phyloP scores from a whole-genome alignment of 768 basidiomycete genomes.

The Gymnopilus junonius region DNA sequence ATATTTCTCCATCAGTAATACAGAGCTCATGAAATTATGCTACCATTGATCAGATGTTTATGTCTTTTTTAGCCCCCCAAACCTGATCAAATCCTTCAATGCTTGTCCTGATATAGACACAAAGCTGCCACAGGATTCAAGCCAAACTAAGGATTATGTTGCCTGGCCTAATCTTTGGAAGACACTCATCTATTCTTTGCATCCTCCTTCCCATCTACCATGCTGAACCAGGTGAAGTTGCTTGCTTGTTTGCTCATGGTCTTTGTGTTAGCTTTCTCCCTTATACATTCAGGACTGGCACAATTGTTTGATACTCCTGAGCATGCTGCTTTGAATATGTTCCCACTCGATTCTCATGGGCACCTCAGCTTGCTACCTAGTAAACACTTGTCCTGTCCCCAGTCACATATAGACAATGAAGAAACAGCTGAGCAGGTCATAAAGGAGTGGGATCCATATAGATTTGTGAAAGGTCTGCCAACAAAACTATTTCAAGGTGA shows the following conservation, averaged over 20 bases:
- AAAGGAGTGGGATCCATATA: constrained; percentile 6
- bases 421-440: background rate
- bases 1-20: too few species aligned
- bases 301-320: constrained; percentile 2
- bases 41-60: too few species aligned
- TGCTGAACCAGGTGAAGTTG: constrained; percentile 3
- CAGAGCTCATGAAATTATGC: too few species aligned
- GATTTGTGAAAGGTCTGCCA: constrained; percentile 20
- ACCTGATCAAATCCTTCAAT: background rate
- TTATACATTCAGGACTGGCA: constrained; percentile 1
- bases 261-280: background rate
- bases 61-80: too few species aligned
- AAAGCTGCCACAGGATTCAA: background rate
- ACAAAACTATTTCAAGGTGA: constrained; percentile 24
- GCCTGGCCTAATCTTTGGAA: background rate
- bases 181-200: background rate
- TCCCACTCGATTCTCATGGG: background rate
- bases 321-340: background rate
- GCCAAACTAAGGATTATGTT: background rate
- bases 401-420: background rate
- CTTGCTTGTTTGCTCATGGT: background rate
- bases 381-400: background rate
- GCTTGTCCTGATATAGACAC: background rate
- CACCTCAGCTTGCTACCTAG: background rate
- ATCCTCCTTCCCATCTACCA: background rate